These are phyloP conservation scores for Calonectria crousiana DNA, from an alignment of 2,329 filamentous ascomycete species.

Conservation along the genomic window DNA sequence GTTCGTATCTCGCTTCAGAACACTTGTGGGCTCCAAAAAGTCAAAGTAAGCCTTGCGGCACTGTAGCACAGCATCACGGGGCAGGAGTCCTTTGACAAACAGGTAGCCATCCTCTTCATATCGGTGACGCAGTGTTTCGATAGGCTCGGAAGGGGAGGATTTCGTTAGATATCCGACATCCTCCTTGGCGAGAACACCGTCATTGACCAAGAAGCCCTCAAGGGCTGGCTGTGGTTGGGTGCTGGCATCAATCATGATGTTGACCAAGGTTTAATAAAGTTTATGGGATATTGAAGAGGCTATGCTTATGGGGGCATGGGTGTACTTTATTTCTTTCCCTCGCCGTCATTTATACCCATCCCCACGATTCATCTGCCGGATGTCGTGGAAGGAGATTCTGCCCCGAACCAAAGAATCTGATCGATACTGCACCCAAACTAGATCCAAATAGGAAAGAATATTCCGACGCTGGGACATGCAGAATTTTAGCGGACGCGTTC, in stretches of 20 bases:
- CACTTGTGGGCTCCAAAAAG: conserved; percentile 20
- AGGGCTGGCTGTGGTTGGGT: not conserved
- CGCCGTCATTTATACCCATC: not conserved
- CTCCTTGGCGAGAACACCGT: conserved; percentile 4
- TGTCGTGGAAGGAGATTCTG: not conserved
- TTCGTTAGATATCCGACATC: conserved; percentile 6
- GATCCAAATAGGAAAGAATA: not conserved
- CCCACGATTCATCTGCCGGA: not conserved
- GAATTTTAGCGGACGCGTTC: not conserved
- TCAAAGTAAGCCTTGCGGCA: conserved; percentile 26
- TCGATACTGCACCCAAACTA: not conserved
- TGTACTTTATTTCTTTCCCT: not conserved
- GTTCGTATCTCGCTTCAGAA: conserved; percentile 7
- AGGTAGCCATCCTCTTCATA: conserved; percentile 14
- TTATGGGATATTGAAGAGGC: not conserved
- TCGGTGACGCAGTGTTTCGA: not conserved
- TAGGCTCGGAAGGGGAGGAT: conserved; percentile 8
- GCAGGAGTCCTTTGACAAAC: conserved; percentile 22
- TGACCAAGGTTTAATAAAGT: not conserved
- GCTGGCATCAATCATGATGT: conserved; percentile 10
- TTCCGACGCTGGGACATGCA: not conserved
- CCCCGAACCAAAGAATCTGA: not conserved
- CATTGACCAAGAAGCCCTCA: conserved; percentile 13
- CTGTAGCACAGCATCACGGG: conserved; percentile 20
- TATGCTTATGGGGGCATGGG: not conserved